Conservation (phyloP, 257 asterid species). For the Scutellaria baicalensis region DNA sequence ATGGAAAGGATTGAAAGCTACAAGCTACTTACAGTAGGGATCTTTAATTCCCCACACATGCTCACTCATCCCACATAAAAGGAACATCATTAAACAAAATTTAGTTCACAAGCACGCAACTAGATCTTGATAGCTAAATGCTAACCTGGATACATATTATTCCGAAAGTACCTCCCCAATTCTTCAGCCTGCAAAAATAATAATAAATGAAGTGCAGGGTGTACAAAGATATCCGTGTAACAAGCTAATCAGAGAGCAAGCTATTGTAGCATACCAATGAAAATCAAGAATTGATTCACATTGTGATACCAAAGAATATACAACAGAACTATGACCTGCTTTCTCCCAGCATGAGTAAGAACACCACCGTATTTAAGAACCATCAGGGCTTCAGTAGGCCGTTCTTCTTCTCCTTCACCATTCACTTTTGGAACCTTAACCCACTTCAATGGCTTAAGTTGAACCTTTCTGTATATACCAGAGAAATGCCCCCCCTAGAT, state of each 20-base stretch:
- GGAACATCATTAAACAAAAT: not conserved
- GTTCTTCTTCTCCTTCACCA: slow-evolving; percentile 95
- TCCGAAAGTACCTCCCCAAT: slow-evolving; percentile 92
- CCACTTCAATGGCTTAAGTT: slow-evolving; percentile 92
- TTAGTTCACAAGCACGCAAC: not conserved
- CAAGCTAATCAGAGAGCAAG: slow-evolving; percentile 1
- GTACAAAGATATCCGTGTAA: not conserved
- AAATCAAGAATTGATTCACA: not conserved
- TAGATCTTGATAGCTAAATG: not conserved
- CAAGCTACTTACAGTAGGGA: not conserved
- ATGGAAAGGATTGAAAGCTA: slow-evolving; percentile 1
- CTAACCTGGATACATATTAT: slow-evolving; percentile 97
- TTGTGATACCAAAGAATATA: not conserved
- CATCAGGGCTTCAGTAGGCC: slow-evolving; percentile 97
- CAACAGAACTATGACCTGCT: slow-evolving; percentile 57
- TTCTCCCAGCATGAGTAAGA: slow-evolving; percentile 98
- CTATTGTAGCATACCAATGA: not conserved
- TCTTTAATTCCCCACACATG: not conserved
- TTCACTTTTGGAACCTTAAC: slow-evolving; percentile 60
- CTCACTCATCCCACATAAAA: not conserved
- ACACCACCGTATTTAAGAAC: slow-evolving; percentile 99
- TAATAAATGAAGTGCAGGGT: slow-evolving; percentile 1
- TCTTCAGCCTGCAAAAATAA: slow-evolving; percentile 85
- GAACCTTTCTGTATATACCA: slow-evolving; percentile 97
- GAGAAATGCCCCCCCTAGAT: slow-evolving; percentile 97